These are phyloP conservation scores for Globisporangium irregulare DNA, from an alignment of 352 stramenopile genomes.

Conservation along the genomic window DNA sequence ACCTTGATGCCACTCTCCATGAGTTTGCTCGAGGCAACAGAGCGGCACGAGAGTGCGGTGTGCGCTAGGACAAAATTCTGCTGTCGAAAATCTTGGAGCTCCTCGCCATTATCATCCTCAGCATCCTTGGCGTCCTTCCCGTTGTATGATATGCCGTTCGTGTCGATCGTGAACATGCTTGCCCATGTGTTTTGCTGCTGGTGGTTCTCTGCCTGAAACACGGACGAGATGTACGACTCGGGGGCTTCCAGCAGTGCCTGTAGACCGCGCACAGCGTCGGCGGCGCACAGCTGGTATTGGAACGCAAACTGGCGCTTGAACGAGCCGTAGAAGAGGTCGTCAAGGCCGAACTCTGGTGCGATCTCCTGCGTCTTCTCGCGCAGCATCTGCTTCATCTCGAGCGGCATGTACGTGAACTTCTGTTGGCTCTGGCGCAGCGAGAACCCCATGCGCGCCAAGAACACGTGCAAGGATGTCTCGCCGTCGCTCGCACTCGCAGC, in stretches of 20 bases:
- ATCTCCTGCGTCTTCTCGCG: conserved; percentile 91
- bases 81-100: conserved; percentile 59
- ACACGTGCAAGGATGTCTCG: conserved; percentile 85
- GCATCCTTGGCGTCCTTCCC: conserved; percentile 13
- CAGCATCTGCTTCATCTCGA: conserved; percentile 90
- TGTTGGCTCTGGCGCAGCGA: conserved; percentile 94
- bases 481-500: conserved; percentile 37
- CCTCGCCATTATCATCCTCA: conserved; percentile 23
- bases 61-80: conserved; percentile 81
- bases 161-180: conserved; percentile 41
- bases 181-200: conserved; percentile 43
- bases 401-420: conserved; percentile 95
- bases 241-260: conserved; percentile 92
- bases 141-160: conserved; percentile 24
- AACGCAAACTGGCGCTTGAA: conserved; percentile 95
- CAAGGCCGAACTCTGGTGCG: conserved; percentile 92
- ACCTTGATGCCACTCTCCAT: conserved; percentile 94
- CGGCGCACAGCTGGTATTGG: conserved; percentile 93
- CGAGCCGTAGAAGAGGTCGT: conserved; percentile 95
- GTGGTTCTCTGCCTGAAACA: conserved; percentile 67
- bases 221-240: conserved; percentile 56
- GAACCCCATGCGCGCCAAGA: conserved; percentile 98
- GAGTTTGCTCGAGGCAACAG: conserved; percentile 61
- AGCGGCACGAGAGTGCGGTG: conserved; percentile 67
- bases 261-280: conserved; percentile 94